Evolutionary conservation across 331 rosid species (phyloP), one percentile per base, ranked within the genome.

Genomic region (Rosa hybrid): DNA sequence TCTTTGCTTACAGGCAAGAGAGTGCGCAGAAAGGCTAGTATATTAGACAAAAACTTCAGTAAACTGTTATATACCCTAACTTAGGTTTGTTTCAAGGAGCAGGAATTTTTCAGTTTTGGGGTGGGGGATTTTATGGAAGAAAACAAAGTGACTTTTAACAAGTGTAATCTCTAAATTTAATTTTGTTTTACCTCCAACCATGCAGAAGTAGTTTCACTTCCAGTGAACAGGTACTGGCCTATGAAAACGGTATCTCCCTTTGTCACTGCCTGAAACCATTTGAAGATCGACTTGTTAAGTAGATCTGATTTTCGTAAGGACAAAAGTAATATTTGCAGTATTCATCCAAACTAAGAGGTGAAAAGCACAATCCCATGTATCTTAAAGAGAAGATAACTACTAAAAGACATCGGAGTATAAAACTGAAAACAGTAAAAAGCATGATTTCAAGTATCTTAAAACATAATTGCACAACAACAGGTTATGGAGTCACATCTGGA

Each of bases 121-220:
- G 77, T 8, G 63, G 46, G 10, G 27, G 6, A 50, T 16, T 72
- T 72, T 18, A 72, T 8, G 16, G 17, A 75, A 41, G 16, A 17
- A 7, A 65, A 16, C 17, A 4, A 38, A 23, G 14, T 21, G 75
- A 23, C 56, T 50, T 72, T 72, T 16, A 75, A 65, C 23, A 60
- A 62, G 13, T 44, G 53, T 71, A 70, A 27, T 67, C 71, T 75
- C 50, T 21, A 49, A 57, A 42, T 18, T 8, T 8, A 20, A 20
- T 16, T 62, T 44, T 49, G 67, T 21, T 45, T 83, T 87, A 93
- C 99, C 99, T 96, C 99, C 86, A 96, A 87, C 99, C 99, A 96
- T 25, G 88, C 98, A 85, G 99, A 93, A 76, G 99, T 96, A 74
- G 98, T 86, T 89, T 96, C 99, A 88, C 99, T 96, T 83, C 99